A percentile compares a stretch with the other conserved stretches of the same genome.
Evolutionary conservation across 2,329 filamentous ascomycete genomes (phyloP).

Genomic region (Leptoxyphium fumago): DNA sequence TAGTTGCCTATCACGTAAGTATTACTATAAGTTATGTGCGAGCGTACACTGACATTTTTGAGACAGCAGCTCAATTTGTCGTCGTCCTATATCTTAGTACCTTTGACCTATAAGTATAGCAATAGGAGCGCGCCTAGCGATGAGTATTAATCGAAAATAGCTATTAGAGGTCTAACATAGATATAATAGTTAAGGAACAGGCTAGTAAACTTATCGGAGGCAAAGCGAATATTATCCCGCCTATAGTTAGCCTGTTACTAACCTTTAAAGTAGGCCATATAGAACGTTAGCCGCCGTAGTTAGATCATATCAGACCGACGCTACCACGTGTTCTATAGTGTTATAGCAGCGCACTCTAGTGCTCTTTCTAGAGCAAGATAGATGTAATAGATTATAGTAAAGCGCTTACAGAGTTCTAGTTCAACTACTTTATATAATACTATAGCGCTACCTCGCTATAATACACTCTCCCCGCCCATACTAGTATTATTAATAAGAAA

Average conservation of each 20-base stretch:
- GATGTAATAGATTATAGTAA: neutral
- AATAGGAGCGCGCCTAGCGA: neutral
- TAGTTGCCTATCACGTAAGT: neutral
- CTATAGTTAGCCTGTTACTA: neutral
- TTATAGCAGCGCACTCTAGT: neutral
- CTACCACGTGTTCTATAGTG: neutral
- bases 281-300: neutral
- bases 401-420: neutral
- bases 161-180: neutral
- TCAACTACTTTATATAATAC: neutral
- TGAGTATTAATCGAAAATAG: neutral
- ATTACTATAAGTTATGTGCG: neutral
- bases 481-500: neutral
- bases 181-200: neutral
- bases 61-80: neutral
- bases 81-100: neutral
- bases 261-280: neutral
- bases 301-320: neutral
- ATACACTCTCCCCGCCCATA: neutral
- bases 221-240: neutral
- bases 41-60: neutral
- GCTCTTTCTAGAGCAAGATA: neutral
- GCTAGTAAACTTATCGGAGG: neutral
- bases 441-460: neutral
- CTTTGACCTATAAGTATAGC: neutral